Base-by-base conservation (phyloP, 352 stramenopile genomes). In the Phytophthora idaei region DNA sequence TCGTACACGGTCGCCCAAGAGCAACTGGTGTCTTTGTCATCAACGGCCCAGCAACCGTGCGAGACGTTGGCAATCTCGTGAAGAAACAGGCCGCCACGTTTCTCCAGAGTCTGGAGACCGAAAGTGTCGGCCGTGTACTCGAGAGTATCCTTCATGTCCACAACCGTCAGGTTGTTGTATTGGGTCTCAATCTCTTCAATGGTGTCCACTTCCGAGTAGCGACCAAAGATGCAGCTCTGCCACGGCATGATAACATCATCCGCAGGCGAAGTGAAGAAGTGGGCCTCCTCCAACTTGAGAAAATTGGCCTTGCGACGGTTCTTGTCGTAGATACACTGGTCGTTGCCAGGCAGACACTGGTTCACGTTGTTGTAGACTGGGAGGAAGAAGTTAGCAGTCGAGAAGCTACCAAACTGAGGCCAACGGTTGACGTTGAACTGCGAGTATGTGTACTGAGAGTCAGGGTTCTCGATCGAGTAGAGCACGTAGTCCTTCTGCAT, bases 401-500 rank as follows among this genome's bases (percentile, higher is more conserved):
- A 39, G 9, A 39, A 39, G 9, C 34, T 39, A 12, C 34, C 34
- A 9, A 39, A 39, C 34, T 39, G 34, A 39, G 34, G 34, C 34
- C 34, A 39, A 12, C 34, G 34, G 34, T 39, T 52, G 27, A 57
- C 46, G 48, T 83, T 81, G 31, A 71, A 61, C 21, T 74, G 51
- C 21, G 77, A 72, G 1, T 74, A 69, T 47, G 72, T 46, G 46
- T 67, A 62, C 52, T 80, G 67, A 6, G 74, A 47, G 29, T 70
- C 57, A 1, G 72, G 55, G 29, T 77, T 68, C 15, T 71, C 34
- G 57, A 74, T 67, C 2, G 69, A 44, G 48, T 76, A 64, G 29
- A 80, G 47, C 49, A 71, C 49, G 32, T 78, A 81, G 31, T 80
- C 74, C 25, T 74, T 61, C 57, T 86, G 77, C 37, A 81, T 57